phyloP scores from a whole-genome alignment of 2,329 filamentous ascomycete genomes.

The Alternaria panax region DNA sequence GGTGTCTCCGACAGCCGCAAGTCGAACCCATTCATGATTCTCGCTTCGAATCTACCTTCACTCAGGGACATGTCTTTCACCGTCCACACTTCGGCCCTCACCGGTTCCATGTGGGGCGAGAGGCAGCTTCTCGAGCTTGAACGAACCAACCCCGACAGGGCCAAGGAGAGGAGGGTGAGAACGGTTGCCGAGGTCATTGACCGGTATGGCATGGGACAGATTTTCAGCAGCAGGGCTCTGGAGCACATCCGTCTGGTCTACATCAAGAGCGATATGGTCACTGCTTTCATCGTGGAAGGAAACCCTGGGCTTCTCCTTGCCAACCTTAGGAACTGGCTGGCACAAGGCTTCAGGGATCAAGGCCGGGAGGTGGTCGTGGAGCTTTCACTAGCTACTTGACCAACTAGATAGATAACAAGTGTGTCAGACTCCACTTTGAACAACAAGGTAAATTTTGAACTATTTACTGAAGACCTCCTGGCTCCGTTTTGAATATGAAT shows the following conservation, averaged over 20 bases:
- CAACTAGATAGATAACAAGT: not conserved
- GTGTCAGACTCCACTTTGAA: not conserved
- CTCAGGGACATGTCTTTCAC: conserved; percentile 82
- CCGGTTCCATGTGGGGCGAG: conserved; percentile 70
- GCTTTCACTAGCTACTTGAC: not conserved
- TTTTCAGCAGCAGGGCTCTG: conserved; percentile 76
- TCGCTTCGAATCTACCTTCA: conserved; percentile 82
- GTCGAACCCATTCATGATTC: conserved; percentile 87
- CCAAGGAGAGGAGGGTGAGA: conserved; percentile 80
- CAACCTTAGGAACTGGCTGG: conserved; percentile 5
- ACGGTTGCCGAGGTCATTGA: conserved; percentile 80
- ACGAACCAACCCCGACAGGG: conserved; percentile 76
- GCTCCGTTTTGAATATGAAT: not conserved
- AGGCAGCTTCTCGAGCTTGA: conserved; percentile 69
- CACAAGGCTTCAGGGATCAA: conserved; percentile 5
- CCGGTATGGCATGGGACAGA: conserved; percentile 76
- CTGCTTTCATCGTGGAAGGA: conserved; percentile 65
- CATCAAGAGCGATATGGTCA: conserved; percentile 66
- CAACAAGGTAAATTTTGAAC: not conserved
- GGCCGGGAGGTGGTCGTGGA: not conserved
- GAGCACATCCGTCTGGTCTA: conserved; percentile 75
- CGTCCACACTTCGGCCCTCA: conserved; percentile 79
- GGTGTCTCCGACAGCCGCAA: conserved; percentile 83
- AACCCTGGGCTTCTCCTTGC: conserved; percentile 6
- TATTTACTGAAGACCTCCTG: not conserved